phyloP scores from a whole-genome alignment of 169 alveolate species.

The Plasmodium fragile region DNA sequence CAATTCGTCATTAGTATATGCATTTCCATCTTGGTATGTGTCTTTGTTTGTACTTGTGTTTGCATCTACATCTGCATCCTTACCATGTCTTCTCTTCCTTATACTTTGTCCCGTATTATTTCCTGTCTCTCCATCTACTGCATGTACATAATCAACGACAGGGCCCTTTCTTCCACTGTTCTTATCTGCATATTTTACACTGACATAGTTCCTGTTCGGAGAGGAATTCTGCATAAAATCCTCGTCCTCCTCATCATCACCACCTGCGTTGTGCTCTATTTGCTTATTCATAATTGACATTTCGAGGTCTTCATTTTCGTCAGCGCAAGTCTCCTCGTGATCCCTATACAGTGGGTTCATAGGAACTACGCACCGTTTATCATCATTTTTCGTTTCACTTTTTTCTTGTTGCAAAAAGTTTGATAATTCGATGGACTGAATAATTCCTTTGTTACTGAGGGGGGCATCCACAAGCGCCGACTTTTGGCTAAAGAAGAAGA shows the following conservation, averaged over 20 bases:
- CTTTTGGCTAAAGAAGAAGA: conserved; percentile 38
- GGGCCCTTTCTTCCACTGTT: neutral
- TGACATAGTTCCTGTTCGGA: neutral
- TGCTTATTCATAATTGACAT: neutral
- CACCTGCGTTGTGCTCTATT: neutral
- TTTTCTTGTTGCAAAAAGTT: conserved; percentile 46
- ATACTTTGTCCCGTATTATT: neutral
- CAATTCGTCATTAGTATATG: neutral
- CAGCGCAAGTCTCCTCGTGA: neutral
- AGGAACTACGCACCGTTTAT: conserved; percentile 9
- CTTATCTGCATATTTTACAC: neutral
- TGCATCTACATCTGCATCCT: neutral
- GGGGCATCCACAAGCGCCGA: conserved; percentile 55
- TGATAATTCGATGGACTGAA: conserved; percentile 52
- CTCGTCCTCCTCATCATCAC: neutral
- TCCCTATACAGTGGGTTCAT: neutral
- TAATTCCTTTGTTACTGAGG: conserved; percentile 37
- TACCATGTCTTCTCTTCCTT: neutral
- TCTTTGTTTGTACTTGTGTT: neutral
- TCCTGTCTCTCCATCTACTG: neutral
- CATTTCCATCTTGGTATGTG: neutral
- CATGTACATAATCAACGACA: neutral
- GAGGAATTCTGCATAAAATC: neutral
- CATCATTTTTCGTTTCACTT: neutral
- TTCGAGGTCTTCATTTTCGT: neutral